Evolutionary conservation across 139 green algal genomes (phyloP).

Genomic region (Volvox reticuliferus): DNA sequence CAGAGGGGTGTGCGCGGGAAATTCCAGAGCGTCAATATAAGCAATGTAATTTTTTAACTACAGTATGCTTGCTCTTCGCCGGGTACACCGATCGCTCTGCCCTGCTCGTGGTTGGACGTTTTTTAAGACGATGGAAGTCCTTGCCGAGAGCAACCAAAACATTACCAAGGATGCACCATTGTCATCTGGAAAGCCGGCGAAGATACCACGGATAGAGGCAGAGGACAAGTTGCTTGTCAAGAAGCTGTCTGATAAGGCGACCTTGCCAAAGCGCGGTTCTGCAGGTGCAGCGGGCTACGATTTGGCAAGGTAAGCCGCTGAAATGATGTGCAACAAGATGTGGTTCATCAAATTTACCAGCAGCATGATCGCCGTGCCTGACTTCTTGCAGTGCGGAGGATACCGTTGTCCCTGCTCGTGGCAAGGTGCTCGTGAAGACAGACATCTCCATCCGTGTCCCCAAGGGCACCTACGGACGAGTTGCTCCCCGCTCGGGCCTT

Average conservation of each 20-base stretch:
- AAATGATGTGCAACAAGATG: neutral
- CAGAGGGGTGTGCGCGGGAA: too few species aligned
- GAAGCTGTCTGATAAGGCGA: constrained; percentile 85
- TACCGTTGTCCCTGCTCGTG: constrained; percentile 85
- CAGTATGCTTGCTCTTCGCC: too few species aligned
- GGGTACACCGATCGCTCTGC: too few species aligned
- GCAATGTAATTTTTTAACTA: too few species aligned
- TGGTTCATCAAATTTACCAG: neutral
- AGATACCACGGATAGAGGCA: constrained; percentile 10
- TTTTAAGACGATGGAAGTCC: neutral
- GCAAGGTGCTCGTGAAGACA: constrained; percentile 90
- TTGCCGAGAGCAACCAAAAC: neutral
- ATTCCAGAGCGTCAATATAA: too few species aligned
- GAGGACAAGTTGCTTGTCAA: constrained; percentile 84
- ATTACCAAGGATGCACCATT: neutral
- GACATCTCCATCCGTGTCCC: constrained; percentile 91
- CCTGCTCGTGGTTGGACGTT: too few species aligned
- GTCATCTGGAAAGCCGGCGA: neutral
- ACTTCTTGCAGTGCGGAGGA: constrained; percentile 85
- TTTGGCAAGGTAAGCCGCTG: constrained; percentile 78
- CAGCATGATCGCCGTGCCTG: neutral
- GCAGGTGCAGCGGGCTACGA: constrained; percentile 94
- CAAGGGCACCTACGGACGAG: constrained; percentile 93
- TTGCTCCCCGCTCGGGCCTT: constrained; percentile 96
- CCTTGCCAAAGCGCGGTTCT: constrained; percentile 88